Evolutionary conservation across 2,329 filamentous ascomycete species (phyloP).

Genomic region (Cladophialophora psammophila): DNA sequence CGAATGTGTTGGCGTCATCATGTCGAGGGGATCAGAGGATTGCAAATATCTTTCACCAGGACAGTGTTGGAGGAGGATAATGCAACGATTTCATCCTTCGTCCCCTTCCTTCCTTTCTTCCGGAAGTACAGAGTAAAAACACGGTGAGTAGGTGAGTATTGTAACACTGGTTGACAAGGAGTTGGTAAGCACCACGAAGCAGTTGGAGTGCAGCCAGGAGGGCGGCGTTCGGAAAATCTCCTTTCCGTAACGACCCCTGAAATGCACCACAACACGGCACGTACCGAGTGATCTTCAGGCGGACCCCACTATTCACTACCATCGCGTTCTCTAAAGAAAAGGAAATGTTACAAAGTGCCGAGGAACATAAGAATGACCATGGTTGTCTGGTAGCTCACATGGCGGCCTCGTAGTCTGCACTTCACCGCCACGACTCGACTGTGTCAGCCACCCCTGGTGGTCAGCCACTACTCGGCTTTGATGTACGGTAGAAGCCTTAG

Average conservation of each 20-base stretch:
- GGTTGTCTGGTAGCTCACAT: no score
- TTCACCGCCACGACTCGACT: no score
- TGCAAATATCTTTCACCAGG: background rate
- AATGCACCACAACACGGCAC: no score
- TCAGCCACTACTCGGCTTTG: no score
- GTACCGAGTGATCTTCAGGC: no score
- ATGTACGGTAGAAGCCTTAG: no score
- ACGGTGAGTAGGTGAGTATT: background rate
- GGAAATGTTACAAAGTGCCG: no score
- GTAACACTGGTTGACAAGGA: background rate
- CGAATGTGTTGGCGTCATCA: constrained; percentile 23
- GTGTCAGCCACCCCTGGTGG: no score
- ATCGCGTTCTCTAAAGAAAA: no score
- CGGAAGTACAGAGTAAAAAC: background rate
- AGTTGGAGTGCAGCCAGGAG: background rate
- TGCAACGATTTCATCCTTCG: background rate
- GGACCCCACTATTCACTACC: no score
- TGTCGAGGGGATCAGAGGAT: background rate
- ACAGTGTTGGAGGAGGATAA: background rate
- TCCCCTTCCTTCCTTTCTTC: background rate
- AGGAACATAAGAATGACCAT: no score
- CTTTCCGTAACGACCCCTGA: background rate
- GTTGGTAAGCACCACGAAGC: constrained; percentile 11
- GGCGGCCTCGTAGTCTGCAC: no score
- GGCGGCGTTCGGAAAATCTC: background rate